Percentiles rank a stretch among this genome's conserved stretches.
phyloP scores from a whole-genome alignment of 176 grass and related monocot species.

The Avena insularis region DNA sequence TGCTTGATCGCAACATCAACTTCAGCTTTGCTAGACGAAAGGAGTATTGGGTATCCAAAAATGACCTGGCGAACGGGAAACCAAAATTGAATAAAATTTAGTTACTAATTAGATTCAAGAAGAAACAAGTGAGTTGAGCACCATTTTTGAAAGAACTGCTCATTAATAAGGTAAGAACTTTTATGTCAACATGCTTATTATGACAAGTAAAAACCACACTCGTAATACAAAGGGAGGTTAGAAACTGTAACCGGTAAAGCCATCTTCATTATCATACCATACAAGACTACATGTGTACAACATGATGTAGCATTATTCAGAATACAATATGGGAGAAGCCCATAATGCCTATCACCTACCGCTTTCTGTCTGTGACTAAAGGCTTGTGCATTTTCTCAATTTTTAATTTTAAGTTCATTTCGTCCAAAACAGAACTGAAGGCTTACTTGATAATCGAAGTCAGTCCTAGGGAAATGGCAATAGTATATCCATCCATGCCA shows the following conservation, averaged over 20 bases:
- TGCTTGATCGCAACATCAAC: slow-evolving; percentile 92
- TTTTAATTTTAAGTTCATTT: not conserved
- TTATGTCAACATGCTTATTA: not conserved
- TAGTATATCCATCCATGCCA: slow-evolving; percentile 77
- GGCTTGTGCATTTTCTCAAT: not conserved
- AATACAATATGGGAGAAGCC: slow-evolving; percentile 15
- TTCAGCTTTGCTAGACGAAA: slow-evolving; percentile 87
- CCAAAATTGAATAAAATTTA: slow-evolving; percentile 28
- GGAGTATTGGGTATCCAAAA: slow-evolving; percentile 91
- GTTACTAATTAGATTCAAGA: not conserved
- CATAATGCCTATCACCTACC: not conserved
- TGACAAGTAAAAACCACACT: not conserved
- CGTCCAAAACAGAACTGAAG: not conserved
- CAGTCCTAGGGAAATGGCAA: slow-evolving; percentile 78
- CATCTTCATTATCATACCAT: slow-evolving; percentile 14
- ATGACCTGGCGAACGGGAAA: slow-evolving; percentile 61
- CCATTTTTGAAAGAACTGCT: not conserved
- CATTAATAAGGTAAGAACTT: slow-evolving; percentile 9
- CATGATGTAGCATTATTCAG: slow-evolving; percentile 20
- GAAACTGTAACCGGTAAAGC: not conserved
- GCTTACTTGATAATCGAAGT: slow-evolving; percentile 77
- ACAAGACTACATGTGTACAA: not conserved
- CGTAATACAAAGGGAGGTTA: not conserved
- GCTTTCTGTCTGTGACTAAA: not conserved
- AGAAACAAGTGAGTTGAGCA: not conserved